A percentile compares a stretch with the other conserved stretches of the same genome.
phyloP scores from a whole-genome alignment of 1,139 yeast species.

The Magnusiomyces starmeri region DNA sequence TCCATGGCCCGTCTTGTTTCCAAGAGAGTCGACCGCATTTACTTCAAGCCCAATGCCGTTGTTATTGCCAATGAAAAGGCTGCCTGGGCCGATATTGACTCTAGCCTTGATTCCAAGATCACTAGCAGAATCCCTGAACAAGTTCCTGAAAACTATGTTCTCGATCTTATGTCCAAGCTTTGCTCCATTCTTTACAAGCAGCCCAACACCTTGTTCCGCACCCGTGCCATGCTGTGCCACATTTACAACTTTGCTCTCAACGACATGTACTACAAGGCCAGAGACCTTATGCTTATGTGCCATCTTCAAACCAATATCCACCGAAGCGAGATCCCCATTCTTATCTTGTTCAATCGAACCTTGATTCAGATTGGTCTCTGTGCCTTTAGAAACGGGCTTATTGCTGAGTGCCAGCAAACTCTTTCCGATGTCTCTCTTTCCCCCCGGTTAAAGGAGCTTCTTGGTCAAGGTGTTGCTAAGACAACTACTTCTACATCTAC shows the following conservation, averaged over 20 bases:
- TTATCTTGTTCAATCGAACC: constrained; percentile 90
- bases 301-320: constrained; percentile 79
- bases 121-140: constrained; percentile 31
- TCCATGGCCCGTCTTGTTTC: constrained; percentile 61
- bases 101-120: constrained; percentile 29
- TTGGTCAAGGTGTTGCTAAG: constrained; percentile 87
- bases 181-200: constrained; percentile 61
- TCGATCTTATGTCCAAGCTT: constrained; percentile 56
- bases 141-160: constrained; percentile 34
- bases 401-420: constrained; percentile 80
- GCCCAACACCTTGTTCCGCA: constrained; percentile 59
- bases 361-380: constrained; percentile 92
- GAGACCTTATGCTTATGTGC: constrained; percentile 79
- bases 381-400: constrained; percentile 87
- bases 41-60: constrained; percentile 81
- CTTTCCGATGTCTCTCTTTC: constrained; percentile 85
- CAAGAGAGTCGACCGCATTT: constrained; percentile 86
- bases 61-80: constrained; percentile 60
- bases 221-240: constrained; percentile 77
- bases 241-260: constrained; percentile 89
- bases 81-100: constrained; percentile 55
- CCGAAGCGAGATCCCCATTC: constrained; percentile 76
- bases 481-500: constrained; percentile 37
- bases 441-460: constrained; percentile 79
- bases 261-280: constrained; percentile 73